phyloP scores from a whole-genome alignment of 2,329 filamentous ascomycete genomes.

The Monosporascus cannonballus region DNA sequence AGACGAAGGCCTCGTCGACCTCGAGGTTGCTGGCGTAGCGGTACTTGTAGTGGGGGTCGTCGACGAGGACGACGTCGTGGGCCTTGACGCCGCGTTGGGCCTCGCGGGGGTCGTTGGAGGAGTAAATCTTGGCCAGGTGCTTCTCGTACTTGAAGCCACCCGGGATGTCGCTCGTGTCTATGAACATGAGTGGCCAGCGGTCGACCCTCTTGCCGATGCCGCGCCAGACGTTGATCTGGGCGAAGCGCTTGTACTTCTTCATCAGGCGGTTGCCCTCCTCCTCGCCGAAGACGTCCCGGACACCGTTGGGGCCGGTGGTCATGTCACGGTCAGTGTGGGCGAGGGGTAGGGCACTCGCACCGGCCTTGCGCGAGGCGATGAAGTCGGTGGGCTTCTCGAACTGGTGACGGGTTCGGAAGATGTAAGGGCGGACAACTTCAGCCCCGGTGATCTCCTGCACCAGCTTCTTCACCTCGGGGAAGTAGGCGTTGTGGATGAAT shows the following conservation, averaged over 20 bases:
- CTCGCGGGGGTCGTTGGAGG: constrained; percentile 19
- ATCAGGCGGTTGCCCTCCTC: constrained; percentile 16
- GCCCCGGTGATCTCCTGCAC: constrained; percentile 22
- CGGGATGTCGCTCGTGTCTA: constrained; percentile 17
- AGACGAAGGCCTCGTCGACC: constrained; percentile 20
- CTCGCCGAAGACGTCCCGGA: constrained; percentile 18
- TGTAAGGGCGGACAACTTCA: constrained; percentile 18
- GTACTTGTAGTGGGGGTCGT: constrained; percentile 19
- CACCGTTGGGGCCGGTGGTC: constrained; percentile 19
- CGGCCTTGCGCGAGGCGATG: constrained; percentile 16
- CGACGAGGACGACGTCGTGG: constrained; percentile 21
- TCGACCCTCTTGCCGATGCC: constrained; percentile 19
- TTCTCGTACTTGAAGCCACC: constrained; percentile 18
- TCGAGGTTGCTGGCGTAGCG: constrained; percentile 21
- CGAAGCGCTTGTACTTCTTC: constrained; percentile 18
- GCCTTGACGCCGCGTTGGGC: constrained; percentile 19
- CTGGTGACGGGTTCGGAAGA: constrained; percentile 22
- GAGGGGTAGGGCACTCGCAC: constrained; percentile 17
- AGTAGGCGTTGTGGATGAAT: constrained; percentile 21
- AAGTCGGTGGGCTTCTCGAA: constrained; percentile 18
- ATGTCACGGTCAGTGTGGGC: constrained; percentile 22
- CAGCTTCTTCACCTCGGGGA: constrained; percentile 19
- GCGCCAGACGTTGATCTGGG: constrained; percentile 23
- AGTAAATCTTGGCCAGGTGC: constrained; percentile 19
- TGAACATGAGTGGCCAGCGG: constrained; percentile 23